phyloP scores from a whole-genome alignment of 2,329 filamentous ascomycete species.

The Neopestalotiopsis sp. region DNA sequence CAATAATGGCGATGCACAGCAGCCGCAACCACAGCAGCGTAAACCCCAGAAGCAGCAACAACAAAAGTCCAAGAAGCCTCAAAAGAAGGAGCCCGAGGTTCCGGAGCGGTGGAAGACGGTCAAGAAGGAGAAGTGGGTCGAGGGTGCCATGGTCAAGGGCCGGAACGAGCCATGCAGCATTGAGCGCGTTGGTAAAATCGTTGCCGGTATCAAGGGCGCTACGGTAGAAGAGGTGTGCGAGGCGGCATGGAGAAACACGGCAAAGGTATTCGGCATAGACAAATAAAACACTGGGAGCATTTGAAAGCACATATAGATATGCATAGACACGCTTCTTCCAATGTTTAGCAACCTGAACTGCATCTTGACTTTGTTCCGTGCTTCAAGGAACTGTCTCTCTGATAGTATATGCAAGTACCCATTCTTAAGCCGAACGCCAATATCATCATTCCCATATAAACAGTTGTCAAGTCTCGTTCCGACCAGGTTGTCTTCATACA shows the following conservation, averaged over 20 bases:
- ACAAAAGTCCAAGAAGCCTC: slow-evolving; percentile 44
- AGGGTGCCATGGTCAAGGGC: slow-evolving; percentile 90
- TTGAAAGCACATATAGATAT: slow-evolving; percentile 1
- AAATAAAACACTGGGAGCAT: slow-evolving; percentile 38
- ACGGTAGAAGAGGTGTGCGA: slow-evolving; percentile 83
- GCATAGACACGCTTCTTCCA: background rate
- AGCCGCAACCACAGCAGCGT: slow-evolving; percentile 25
- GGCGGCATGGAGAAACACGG: slow-evolving; percentile 83
- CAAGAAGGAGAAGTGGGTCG: slow-evolving; percentile 95
- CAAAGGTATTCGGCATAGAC: slow-evolving; percentile 77
- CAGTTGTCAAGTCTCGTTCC: slow-evolving; percentile 20
- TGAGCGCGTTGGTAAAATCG: slow-evolving; percentile 82
- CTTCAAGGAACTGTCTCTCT: background rate
- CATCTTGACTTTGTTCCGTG: background rate
- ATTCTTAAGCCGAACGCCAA: slow-evolving; percentile 9
- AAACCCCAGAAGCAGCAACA: slow-evolving; percentile 19
- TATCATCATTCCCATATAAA: background rate
- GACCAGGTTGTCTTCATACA: slow-evolving; percentile 30
- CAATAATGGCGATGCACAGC: slow-evolving; percentile 23
- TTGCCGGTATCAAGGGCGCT: slow-evolving; percentile 85
- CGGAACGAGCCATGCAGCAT: slow-evolving; percentile 93
- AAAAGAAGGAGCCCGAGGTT: slow-evolving; percentile 69
- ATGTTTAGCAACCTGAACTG: background rate
- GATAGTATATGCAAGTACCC: background rate
- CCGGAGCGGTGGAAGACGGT: slow-evolving; percentile 79